phyloP scores from a whole-genome alignment of 768 basidiomycete species.

The Trametopsis cervina region DNA sequence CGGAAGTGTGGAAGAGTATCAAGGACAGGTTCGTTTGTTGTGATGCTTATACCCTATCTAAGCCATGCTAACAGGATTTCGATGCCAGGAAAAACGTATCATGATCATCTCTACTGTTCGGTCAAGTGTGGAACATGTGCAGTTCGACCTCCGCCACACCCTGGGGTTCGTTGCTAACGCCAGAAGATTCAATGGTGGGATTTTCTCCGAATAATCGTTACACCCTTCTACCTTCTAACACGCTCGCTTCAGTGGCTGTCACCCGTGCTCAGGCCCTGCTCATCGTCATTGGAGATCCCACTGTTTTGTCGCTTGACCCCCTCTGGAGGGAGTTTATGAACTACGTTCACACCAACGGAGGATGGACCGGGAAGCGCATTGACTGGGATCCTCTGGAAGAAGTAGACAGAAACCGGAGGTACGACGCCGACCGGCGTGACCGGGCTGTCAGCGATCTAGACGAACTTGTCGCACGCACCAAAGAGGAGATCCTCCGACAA shows the following conservation, averaged over 20 bases:
- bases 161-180: constrained; percentile 31
- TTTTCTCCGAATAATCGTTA: too few species aligned
- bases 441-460: constrained; percentile 28
- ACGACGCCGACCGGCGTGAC: constrained; percentile 23
- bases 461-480: constrained; percentile 25
- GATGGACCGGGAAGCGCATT: constrained; percentile 46
- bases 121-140: constrained; percentile 22
- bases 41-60: not conserved
- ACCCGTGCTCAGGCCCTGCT: constrained; percentile 57
- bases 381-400: constrained; percentile 41
- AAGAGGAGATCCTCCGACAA: constrained; percentile 13
- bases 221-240: not conserved
- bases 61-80: not conserved
- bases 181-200: constrained; percentile 33
- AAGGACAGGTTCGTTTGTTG: constrained; percentile 27
- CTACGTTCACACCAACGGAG: constrained; percentile 44
- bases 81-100: constrained; percentile 27
- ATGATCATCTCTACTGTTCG: constrained; percentile 33
- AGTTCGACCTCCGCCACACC: constrained; percentile 22
- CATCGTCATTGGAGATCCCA: constrained; percentile 52
- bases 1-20: constrained; percentile 35
- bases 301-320: constrained; percentile 53
- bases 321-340: constrained; percentile 57
- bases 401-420: constrained; percentile 33
- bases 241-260: constrained; percentile 36